A percentile compares a stretch with the other conserved stretches of the same genome.
Conservation (phyloP, 2,329 filamentous ascomycete genomes). For the Exophiala viscosa region DNA sequence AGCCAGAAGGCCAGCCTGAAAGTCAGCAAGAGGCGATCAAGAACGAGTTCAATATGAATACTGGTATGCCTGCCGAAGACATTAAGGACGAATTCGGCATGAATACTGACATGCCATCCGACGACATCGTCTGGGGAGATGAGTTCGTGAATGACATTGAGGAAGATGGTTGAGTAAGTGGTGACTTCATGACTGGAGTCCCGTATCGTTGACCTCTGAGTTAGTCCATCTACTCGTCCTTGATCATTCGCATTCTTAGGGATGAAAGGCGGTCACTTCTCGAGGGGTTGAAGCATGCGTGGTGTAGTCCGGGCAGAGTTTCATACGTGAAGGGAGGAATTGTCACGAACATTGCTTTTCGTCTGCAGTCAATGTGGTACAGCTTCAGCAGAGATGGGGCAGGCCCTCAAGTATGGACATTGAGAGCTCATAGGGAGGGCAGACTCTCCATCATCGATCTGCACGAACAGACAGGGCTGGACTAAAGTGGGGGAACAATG, state of each 20-base stretch:
- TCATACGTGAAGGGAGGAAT: constrained; percentile 11
- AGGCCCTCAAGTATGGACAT: no score
- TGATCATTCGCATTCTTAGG: no score
- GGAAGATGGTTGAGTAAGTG: constrained; percentile 1
- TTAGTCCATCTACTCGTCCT: neutral
- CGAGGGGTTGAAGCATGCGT: constrained; percentile 18
- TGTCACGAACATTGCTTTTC: constrained; percentile 3
- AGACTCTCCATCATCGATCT: no score
- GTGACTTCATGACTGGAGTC: neutral
- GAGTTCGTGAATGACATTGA: neutral
- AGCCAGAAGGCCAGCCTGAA: no score
- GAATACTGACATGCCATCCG: neutral
- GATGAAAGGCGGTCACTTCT: neutral
- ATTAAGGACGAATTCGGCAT: neutral
- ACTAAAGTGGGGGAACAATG: neutral
- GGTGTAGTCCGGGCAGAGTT: constrained; percentile 27
- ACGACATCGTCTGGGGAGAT: constrained; percentile 3
- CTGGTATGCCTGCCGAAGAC: neutral
- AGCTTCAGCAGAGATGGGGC: neutral
- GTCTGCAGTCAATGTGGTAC: neutral
- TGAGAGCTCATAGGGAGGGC: no score
- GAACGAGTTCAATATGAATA: neutral
- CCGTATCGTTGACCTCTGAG: neutral
- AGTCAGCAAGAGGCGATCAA: no score
- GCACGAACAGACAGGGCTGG: no score